phyloP scores from a whole-genome alignment of 1,284 basidiomycete species.

The Phylloporus gajari region DNA sequence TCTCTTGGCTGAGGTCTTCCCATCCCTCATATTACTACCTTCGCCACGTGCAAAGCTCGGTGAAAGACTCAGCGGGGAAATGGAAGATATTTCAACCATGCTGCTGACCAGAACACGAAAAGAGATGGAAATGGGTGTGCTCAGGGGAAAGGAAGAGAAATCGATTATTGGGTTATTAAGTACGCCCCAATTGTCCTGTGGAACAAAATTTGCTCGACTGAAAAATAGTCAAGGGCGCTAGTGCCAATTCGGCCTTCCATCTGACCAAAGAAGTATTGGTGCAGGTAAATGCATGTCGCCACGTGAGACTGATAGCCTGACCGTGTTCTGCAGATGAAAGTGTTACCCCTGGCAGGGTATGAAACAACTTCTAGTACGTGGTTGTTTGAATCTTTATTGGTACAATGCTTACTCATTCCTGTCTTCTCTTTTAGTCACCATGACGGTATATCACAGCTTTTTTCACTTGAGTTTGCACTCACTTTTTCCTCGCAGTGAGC shows the following conservation, averaged over 20 bases:
- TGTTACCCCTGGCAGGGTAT: too few relatives aligned
- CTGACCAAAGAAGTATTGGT: slow-evolving; percentile 76
- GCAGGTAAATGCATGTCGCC: slow-evolving; percentile 46
- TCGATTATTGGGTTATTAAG: slow-evolving; percentile 55
- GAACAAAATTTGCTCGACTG: too few relatives aligned
- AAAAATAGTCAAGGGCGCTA: slow-evolving; percentile 49
- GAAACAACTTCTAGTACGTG: too few relatives aligned
- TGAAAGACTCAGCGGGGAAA: slow-evolving; percentile 49
- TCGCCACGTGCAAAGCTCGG: slow-evolving; percentile 49
- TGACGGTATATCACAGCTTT: too few relatives aligned
- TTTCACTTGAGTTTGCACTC: too few relatives aligned
- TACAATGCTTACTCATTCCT: too few relatives aligned
- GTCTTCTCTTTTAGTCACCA: too few relatives aligned
- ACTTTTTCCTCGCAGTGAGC: slow-evolving; percentile 35
- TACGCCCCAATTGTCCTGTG: slow-evolving; percentile 10
- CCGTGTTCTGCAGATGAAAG: too few relatives aligned
- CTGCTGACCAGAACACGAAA: slow-evolving; percentile 56
- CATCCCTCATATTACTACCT: slow-evolving; percentile 55
- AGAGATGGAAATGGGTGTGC: slow-evolving; percentile 47
- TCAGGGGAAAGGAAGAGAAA: slow-evolving; percentile 50
- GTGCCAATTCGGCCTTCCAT: slow-evolving; percentile 50
- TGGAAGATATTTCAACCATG: slow-evolving; percentile 58
- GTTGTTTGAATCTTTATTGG: too few relatives aligned
- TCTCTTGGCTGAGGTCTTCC: too few relatives aligned
- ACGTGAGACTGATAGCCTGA: background rate